Base-by-base conservation (phyloP, 1,284 basidiomycete species). In the Hypsizygus ulmarius region DNA sequence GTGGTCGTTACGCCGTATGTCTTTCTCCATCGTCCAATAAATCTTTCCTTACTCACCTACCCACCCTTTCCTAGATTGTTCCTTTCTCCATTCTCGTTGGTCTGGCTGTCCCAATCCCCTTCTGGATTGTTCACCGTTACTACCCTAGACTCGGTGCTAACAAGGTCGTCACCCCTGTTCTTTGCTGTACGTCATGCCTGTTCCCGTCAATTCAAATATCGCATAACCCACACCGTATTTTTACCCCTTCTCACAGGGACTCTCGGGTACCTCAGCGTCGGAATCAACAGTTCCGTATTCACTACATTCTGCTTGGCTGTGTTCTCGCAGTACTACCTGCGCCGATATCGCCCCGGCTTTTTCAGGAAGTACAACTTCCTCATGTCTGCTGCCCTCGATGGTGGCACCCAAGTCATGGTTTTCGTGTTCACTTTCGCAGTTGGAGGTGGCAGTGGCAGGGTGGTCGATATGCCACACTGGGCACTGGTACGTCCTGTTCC, bases 321-420 rank as follows among this genome's bases (percentile, higher is more conserved):
- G 25, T 74, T 79, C 59, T 78, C 77, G 27, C 78, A 81, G 57
- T 78, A 72, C 64, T 78, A 72, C 54, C 67, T 78, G 30, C 63
- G 74, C 21, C 45, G 49, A 12, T 54, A 54, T 36, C 52, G 47
- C 45, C 71, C 75, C 25, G 64, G 71, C 19, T 78, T 72, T 72
- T 79, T 79, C 70, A 69, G 72, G 47, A 77, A 80, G 62, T 82
- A 81, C 67, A 82, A 81, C 66, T 84, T 76, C 65, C 63, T 78
- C 49, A 63, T 77, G 51, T 72, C 69, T 10, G 75, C 74, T 3
- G 81, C 79, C 14, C 64, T 82, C 14, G 81, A 84, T 52, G 78
- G 78, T 14, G 79, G 78, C 38, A 79, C 78, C 10, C 68, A 79
- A 60, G 70, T 78, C 47, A 75, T 78, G 66, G 71, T 77, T 9